Base-by-base conservation (phyloP, 495 filamentous ascomycete genomes). In the Penicillium samsonianum region DNA sequence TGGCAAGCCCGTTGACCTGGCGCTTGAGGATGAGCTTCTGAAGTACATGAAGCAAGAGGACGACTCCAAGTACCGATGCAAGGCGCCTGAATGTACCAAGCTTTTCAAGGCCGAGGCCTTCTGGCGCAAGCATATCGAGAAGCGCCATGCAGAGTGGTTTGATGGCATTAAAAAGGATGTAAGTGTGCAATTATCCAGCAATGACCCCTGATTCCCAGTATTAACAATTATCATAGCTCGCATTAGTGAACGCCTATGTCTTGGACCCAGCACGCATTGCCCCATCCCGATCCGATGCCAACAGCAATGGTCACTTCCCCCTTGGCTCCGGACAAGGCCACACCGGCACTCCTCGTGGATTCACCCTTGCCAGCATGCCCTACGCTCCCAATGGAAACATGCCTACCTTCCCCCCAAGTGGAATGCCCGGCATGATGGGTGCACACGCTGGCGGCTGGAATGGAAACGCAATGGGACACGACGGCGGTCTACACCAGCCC, bases 81-180 rank as follows among this genome's bases (percentile, higher is more conserved):
- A 91, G 70, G 91, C 96, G 19, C 91, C 91, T 2, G 90, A 96
- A 35, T 99, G 94, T 71, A 86, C 90, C 0, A 99, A 99, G 71
- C 80, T 98, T 20, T 99, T 99, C 84, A 97, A 97, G 72, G 95
- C 92, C 31, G 88, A 96, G 6, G 81, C 87, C 59, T 99, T 98
- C 71, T 99, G 94, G 94, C 86, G 85, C 61, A 99, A 99, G 77
- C 94, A 99, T 64, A 84, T 98, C 19, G 95, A 97, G 70, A 98
- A 98, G 75, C 88, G 96, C 31, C 94, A 99, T 67, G 60, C 80
- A 0, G 93, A 97, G 55, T 99, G 91, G 91, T 82, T 87, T 49
- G 86, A 92, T 12, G 82, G 78, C 51, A 80, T 96, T 67, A 87
- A 85, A 73, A 83, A 84, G 65, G 91, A 96, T 77, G 94, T 96